Percentiles rank a stretch among this genome's conserved stretches.
Conservation (phyloP, 352 stramenopile species). For the Phytophthora cajani region DNA sequence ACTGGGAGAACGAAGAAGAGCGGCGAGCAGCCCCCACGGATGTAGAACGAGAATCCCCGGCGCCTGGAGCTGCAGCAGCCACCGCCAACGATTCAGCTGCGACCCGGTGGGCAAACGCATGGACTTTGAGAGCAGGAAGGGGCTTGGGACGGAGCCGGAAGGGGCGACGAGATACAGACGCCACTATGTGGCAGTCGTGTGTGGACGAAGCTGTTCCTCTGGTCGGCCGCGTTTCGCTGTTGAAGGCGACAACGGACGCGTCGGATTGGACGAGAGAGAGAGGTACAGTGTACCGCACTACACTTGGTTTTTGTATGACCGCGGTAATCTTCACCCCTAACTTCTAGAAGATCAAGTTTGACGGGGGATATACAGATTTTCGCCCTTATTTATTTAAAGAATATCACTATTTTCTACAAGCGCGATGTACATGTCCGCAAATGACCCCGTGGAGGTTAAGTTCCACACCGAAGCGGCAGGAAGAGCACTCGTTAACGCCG, state of each 20-base stretch:
- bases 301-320: neutral
- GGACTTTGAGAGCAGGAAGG: neutral
- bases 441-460: too few relatives aligned
- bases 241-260: neutral
- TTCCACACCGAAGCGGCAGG: too few relatives aligned
- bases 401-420: too few relatives aligned
- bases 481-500: too few relatives aligned
- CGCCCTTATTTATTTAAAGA: too few relatives aligned
- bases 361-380: too few relatives aligned
- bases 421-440: too few relatives aligned
- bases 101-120: slow-evolving; percentile 18
- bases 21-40: slow-evolving; percentile 65
- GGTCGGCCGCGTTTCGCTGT: neutral
- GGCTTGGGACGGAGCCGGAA: neutral
- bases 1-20: slow-evolving; percentile 64
- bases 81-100: slow-evolving; percentile 20
- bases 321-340: neutral
- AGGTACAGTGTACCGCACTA: neutral
- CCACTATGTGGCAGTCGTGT: neutral
- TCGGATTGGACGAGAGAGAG: neutral
- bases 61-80: slow-evolving; percentile 34
- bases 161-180: neutral
- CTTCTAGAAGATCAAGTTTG: too few relatives aligned
- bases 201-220: neutral
- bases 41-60: slow-evolving; percentile 41